A percentile compares a stretch with the other conserved stretches of the same genome.
These are phyloP conservation scores for Tylopilus sp. DNA, from an alignment of 768 basidiomycete genomes.

Conservation along the genomic window DNA sequence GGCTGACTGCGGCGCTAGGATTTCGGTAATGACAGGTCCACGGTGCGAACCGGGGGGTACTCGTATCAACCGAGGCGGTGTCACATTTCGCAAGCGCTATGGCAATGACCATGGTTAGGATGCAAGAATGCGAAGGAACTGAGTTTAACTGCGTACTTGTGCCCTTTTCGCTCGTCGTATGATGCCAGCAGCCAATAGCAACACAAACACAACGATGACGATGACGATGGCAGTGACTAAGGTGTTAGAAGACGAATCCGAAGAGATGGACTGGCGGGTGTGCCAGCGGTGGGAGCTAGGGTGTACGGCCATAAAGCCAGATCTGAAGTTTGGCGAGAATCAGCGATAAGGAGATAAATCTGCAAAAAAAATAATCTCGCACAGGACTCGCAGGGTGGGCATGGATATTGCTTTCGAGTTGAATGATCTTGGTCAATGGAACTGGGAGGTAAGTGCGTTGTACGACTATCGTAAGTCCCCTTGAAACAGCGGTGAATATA, in stretches of 20 bases:
- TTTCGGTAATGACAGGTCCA: background rate
- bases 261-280: background rate
- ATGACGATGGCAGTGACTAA: background rate
- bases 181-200: background rate
- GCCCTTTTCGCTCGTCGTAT: background rate
- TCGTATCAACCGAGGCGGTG: background rate
- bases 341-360: too few species aligned
- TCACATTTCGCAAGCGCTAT: background rate
- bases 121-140: background rate
- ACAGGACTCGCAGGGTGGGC: too few species aligned
- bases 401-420: too few species aligned
- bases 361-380: too few species aligned
- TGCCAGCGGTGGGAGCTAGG: background rate
- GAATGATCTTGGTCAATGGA: too few species aligned
- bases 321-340: background rate
- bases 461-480: too few species aligned
- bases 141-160: background rate
- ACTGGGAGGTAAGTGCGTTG: too few species aligned
- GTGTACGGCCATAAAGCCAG: background rate
- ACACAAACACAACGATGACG: background rate
- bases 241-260: background rate
- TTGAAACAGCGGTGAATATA: too few species aligned
- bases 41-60: background rate
- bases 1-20: background rate
- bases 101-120: background rate